Percentiles rank a stretch among this genome's conserved stretches.
Evolutionary conservation across 106 monocot genomes (phyloP).

Genomic region (Xerophyta viscosa): DNA sequence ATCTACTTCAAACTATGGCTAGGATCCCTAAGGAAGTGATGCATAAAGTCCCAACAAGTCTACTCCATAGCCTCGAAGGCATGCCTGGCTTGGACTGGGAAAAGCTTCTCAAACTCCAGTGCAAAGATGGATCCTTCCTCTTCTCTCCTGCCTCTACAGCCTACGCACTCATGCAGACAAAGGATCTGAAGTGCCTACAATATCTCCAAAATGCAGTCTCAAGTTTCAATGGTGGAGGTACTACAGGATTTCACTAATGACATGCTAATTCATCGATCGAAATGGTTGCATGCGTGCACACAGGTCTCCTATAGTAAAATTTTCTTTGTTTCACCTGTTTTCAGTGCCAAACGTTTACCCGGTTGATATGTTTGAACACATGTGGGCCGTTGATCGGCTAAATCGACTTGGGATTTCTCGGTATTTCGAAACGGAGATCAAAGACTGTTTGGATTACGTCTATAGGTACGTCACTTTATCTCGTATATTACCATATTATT

Average conservation of each 20-base stretch:
- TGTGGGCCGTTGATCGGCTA: conserved; percentile 85
- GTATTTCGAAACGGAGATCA: conserved; percentile 69
- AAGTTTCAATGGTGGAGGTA: conserved; percentile 87
- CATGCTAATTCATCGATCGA: no score
- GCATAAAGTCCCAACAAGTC: conserved; percentile 81
- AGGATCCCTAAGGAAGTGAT: conserved; percentile 85
- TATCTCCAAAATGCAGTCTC: conserved; percentile 46
- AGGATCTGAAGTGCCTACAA: conserved; percentile 45
- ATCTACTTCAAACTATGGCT: background rate
- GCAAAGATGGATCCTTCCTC: conserved; percentile 71
- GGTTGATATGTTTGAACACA: conserved; percentile 88
- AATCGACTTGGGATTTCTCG: conserved; percentile 82
- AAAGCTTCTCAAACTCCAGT: conserved; percentile 54
- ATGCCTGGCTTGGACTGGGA: conserved; percentile 73
- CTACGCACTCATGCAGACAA: conserved; percentile 60
- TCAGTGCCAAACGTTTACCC: conserved; percentile 95
- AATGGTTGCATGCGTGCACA: no score
- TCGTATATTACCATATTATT: no score
- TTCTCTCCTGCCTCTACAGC: conserved; percentile 94
- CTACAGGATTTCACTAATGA: no score
- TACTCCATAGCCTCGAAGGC: conserved; percentile 93
- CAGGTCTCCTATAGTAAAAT: no score
- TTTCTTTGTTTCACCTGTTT: no score
- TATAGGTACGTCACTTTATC: conserved; percentile 50
- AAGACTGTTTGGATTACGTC: conserved; percentile 56